These are phyloP conservation scores for Leccinum subrobustum DNA, from an alignment of 1,284 basidiomycete species.

Conservation along the genomic window DNA sequence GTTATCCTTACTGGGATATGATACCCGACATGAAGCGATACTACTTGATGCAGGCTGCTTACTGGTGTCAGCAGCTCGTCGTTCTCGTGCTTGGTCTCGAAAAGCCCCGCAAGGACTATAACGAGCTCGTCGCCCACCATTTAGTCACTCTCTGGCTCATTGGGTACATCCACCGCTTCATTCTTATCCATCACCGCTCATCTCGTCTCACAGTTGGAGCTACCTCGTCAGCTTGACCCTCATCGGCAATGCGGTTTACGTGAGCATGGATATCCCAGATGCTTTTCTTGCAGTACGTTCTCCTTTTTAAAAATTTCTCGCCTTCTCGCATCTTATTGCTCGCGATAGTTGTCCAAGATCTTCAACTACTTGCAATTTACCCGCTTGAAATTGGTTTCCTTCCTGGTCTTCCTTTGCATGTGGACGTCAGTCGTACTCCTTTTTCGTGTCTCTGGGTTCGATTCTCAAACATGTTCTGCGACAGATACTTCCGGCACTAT, in stretches of 20 bases:
- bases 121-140: conserved; percentile 86
- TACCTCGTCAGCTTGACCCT: conserved; percentile 81
- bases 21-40: conserved; percentile 84
- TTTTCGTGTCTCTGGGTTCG: not conserved
- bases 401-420: conserved; percentile 66
- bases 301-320: not conserved
- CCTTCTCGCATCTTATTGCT: conserved; percentile 4
- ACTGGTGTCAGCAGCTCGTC: conserved; percentile 94
- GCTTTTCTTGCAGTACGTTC: conserved; percentile 77
- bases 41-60: conserved; percentile 87
- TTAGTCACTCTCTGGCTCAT: conserved; percentile 95
- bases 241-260: conserved; percentile 91
- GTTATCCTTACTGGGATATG: conserved; percentile 91
- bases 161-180: conserved; percentile 48
- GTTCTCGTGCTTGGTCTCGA: conserved; percentile 85
- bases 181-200: conserved; percentile 11
- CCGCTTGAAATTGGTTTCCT: conserved; percentile 61
- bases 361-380: conserved; percentile 83
- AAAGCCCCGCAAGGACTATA: conserved; percentile 92
- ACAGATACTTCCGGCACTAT: conserved; percentile 94
- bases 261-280: conserved; percentile 98
- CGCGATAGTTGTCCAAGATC: conserved; percentile 72
- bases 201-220: conserved; percentile 66
- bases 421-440: conserved; percentile 71
- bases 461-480: not conserved